These are phyloP conservation scores for Besnoitia besnoiti DNA, from an alignment of 169 alveolate species.

Conservation along the genomic window DNA sequence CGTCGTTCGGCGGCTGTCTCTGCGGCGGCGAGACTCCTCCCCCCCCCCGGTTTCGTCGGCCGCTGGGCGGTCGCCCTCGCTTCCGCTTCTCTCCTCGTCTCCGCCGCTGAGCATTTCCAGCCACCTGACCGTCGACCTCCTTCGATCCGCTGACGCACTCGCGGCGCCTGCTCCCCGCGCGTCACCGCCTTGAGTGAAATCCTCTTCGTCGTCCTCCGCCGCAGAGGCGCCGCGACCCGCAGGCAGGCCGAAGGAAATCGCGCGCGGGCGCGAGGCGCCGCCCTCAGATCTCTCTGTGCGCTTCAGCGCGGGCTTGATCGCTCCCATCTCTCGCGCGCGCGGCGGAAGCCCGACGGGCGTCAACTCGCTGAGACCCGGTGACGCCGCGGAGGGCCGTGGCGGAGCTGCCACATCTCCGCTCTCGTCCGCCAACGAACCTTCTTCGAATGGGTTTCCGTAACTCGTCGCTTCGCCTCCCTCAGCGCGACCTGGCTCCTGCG, in stretches of 20 bases:
- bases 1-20: neutral
- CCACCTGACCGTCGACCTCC: neutral
- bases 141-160: neutral
- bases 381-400: neutral
- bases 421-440: no score
- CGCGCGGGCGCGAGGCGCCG: neutral
- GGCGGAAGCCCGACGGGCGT: neutral
- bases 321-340: neutral
- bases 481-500: neutral
- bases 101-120: neutral
- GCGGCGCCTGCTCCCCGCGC: neutral
- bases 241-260: neutral
- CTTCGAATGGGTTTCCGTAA: no score
- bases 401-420: no score
- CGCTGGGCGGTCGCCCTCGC: neutral
- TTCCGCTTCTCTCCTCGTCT: neutral
- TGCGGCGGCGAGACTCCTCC: neutral
- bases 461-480: neutral
- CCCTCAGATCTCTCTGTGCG: neutral
- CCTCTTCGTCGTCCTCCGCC: neutral
- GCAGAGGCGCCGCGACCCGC: neutral
- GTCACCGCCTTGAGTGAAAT: neutral
- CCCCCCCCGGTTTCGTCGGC: neutral
- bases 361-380: neutral
- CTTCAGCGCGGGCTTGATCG: neutral